Evolutionary conservation across 2,329 filamentous ascomycete species (phyloP), one percentile per base, ranked within the genome.

Genomic region (Ascochyta pisi): DNA sequence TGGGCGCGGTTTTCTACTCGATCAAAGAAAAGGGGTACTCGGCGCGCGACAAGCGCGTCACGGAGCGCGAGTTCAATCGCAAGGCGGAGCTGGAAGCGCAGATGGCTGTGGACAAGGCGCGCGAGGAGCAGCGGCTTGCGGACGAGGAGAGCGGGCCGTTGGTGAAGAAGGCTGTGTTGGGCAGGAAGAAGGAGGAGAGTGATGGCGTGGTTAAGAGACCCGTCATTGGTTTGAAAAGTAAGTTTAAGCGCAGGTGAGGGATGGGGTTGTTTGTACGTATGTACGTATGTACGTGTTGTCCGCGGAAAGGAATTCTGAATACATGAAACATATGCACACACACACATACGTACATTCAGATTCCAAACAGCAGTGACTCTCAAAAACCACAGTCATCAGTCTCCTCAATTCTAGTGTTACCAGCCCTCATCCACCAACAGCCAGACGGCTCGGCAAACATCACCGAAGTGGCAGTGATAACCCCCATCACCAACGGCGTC

Each of bases 1-100:
- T 99, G 6, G 95, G 96, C 31, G 95, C 93, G 1, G 95, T 99
- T 0, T 99, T 99, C 76, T 99, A 98, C 77, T 95, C 90, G 1
- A 85, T 99, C 71, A 97, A 96, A 78, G 94, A 98, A 78, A 99
- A 99, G 77, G 95, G 94, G 1, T 99, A 96, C 73, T 96, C 91
- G 13, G 87, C 89, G 12, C 84, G 91, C 24, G 90, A 96, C 68
- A 94, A 92, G 77, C 85, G 91, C 50, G 86, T 96, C 43, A 94
- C 89, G 0, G 94, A 98, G 78, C 89, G 88, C 15, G 94, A 97
- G 74, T 96, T 96, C 74, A 97, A 96, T 72, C 83, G 87, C 47
- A 92, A 90, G 76, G 92, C 96, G 84, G 93, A 97, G 77, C 93
- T 97, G 60, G 93, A 97, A 78, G 83, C 89, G 3, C 86, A 96